phyloP scores from a whole-genome alignment of 345 rosid genomes.

The Nephelium lappaceum region DNA sequence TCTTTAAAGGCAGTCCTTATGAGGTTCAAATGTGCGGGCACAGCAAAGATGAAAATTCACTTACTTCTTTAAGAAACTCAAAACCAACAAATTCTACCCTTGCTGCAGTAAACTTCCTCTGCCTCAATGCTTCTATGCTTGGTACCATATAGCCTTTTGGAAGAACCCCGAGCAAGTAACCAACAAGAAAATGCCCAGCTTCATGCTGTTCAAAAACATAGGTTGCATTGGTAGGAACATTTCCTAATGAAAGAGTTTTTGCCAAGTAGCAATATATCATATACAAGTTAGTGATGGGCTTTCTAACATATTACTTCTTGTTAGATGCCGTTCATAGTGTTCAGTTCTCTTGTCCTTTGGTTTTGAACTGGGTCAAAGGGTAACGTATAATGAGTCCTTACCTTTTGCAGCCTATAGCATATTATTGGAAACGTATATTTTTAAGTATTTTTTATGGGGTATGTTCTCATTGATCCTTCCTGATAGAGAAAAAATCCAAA shows the following conservation, averaged over 20 bases:
- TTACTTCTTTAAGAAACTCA: slow-evolving; percentile 58
- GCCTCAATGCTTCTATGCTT: slow-evolving; percentile 32
- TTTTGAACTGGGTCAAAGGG: not conserved
- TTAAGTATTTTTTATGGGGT: too few species aligned
- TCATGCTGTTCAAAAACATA: slow-evolving; percentile 43
- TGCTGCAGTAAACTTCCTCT: slow-evolving; percentile 29
- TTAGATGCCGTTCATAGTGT: not conserved
- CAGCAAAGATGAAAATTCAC: not conserved
- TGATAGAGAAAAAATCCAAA: too few species aligned
- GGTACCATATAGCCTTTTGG: slow-evolving; percentile 53
- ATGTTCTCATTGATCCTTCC: too few species aligned
- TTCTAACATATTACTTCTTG: not conserved
- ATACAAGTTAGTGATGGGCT: not conserved
- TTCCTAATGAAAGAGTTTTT: not conserved
- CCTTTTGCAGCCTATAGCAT: not conserved
- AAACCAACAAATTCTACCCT: slow-evolving; percentile 56
- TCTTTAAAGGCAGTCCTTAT: not conserved
- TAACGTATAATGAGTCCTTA: not conserved
- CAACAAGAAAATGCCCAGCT: slow-evolving; percentile 68
- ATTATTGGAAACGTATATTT: too few species aligned
- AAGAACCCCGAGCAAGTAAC: slow-evolving; percentile 64
- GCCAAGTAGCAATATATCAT: not conserved
- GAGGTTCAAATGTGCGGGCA: not conserved
- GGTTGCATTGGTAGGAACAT: not conserved
- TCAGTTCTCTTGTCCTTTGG: not conserved